Evolutionary conservation across 805 yeast genomes (phyloP), one percentile per base, ranked within the genome.

Genomic region (Wickerhamomyces bisporus): DNA sequence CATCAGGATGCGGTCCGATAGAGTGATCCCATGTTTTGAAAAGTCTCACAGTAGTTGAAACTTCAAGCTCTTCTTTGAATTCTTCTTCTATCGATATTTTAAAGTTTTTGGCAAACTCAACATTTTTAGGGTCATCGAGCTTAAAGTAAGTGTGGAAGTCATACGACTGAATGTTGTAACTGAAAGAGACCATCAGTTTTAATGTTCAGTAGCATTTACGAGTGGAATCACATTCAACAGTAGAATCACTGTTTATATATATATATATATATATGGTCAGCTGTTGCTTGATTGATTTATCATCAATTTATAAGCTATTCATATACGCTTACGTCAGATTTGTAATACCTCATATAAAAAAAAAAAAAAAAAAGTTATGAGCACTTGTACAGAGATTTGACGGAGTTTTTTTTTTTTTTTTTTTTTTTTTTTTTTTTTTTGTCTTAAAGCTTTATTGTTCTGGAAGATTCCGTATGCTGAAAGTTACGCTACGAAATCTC

Each of bases 91-190:
- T 62, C 37, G 62, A 55, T 20, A 63, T 66, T 38, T 71, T 59
- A 39, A 76, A 58, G 3, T 54, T 54, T 1, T 40, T 43, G 2
- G 75, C 73, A 19, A 52, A 52, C 23, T 57, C 42, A 15, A 57
- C 48, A 40, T 73, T 68, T 14, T 12, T 20, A 3, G 42, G 39
- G 18, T 42, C 41, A 8, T 42, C 50, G 4, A 59, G 51, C 39
- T 56, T 56, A 43, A 69, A 75, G 53, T 76, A 77, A 1, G 79
- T 69, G 54, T 77, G 82, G 48, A 77, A 63, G 52, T 77, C 81
- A 54, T 70, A 77, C 13, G 77, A 68, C 6, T 29, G 30, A 21
- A 65, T 60, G 6, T 45, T 45, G 35, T 50, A 56, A 27, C 45
- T 35, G 43, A 56, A 56, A 15, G 42, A 8, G 19, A 23, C 12